These are phyloP conservation scores for Whalleya microplaca DNA, from an alignment of 2,329 filamentous ascomycete species.

Conservation along the genomic window DNA sequence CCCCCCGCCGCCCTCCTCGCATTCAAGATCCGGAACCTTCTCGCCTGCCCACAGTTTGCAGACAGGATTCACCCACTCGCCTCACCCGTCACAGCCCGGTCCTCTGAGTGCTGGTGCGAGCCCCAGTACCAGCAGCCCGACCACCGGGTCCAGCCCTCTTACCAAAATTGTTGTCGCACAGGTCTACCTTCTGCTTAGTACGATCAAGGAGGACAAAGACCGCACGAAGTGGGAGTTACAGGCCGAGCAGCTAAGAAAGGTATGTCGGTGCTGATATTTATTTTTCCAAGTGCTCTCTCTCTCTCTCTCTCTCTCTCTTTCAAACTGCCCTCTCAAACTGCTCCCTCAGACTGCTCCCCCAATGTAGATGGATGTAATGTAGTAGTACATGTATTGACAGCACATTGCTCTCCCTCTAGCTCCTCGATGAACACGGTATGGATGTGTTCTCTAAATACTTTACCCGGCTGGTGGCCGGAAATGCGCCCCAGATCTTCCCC, in stretches of 20 bases:
- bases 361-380: neutral
- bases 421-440: slow-evolving; percentile 98
- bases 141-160: slow-evolving; percentile 65
- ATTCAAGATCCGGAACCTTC: slow-evolving; percentile 65
- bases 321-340: too few relatives aligned
- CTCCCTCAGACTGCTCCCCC: neutral
- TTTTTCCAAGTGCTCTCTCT: too few relatives aligned
- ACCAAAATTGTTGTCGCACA: slow-evolving; percentile 95
- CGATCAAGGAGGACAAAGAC: slow-evolving; percentile 91
- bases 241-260: slow-evolving; percentile 89
- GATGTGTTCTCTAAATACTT: slow-evolving; percentile 98
- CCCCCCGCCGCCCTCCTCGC: slow-evolving; percentile 38
- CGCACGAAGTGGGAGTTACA: slow-evolving; percentile 90
- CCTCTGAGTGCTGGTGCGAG: slow-evolving; percentile 63
- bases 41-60: slow-evolving; percentile 61
- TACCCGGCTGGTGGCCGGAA: slow-evolving; percentile 86
- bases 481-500: slow-evolving; percentile 90
- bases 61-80: slow-evolving; percentile 59
- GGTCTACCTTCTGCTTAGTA: slow-evolving; percentile 90
- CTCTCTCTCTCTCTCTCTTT: too few relatives aligned
- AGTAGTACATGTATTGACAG: too few relatives aligned
- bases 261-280: slow-evolving; percentile 47
- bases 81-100: slow-evolving; percentile 60
- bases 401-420: slow-evolving; percentile 53
- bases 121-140: slow-evolving; percentile 65